A percentile compares a stretch with the other conserved stretches of the same genome.
These are phyloP conservation scores for Fraxinus excelsior DNA, from an alignment of 257 asterid species.

Conservation along the genomic window DNA sequence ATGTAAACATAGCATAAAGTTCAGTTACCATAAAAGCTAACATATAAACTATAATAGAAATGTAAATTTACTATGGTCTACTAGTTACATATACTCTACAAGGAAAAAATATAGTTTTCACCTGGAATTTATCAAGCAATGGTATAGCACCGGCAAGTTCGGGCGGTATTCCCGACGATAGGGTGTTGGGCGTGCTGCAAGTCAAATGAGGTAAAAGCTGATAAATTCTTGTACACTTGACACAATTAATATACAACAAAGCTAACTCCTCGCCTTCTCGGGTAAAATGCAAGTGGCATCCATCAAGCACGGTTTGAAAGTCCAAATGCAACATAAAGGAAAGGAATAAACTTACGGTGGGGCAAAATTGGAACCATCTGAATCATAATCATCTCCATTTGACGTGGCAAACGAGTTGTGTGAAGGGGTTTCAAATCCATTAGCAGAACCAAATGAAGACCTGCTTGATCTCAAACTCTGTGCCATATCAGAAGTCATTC, in stretches of 20 bases:
- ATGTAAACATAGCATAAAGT: background rate
- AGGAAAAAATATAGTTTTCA: slow-evolving; percentile 25
- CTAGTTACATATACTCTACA: background rate
- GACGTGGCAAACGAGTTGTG: slow-evolving; percentile 65
- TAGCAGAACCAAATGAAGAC: slow-evolving; percentile 88
- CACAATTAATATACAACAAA: too few relatives aligned
- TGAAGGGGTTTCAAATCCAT: slow-evolving; percentile 77
- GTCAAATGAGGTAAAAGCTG: slow-evolving; percentile 22
- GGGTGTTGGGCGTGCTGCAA: slow-evolving; percentile 80
- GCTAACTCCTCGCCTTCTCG: background rate
- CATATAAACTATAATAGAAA: slow-evolving; percentile 8
- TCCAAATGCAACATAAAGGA: background rate
- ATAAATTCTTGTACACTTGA: slow-evolving; percentile 13
- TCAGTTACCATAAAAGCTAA: slow-evolving; percentile 15
- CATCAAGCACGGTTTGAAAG: background rate
- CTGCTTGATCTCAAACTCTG: slow-evolving; percentile 79
- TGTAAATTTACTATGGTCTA: background rate
- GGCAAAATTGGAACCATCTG: slow-evolving; percentile 89
- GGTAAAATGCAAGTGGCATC: slow-evolving; percentile 4
- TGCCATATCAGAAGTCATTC: slow-evolving; percentile 76
- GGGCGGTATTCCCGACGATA: slow-evolving; percentile 80
- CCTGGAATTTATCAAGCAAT: slow-evolving; percentile 91
- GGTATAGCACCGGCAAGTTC: slow-evolving; percentile 95
- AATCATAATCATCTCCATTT: slow-evolving; percentile 87
- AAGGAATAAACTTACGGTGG: slow-evolving; percentile 64